phyloP scores from a whole-genome alignment of 345 rosid species.

The Garcia nutans region DNA sequence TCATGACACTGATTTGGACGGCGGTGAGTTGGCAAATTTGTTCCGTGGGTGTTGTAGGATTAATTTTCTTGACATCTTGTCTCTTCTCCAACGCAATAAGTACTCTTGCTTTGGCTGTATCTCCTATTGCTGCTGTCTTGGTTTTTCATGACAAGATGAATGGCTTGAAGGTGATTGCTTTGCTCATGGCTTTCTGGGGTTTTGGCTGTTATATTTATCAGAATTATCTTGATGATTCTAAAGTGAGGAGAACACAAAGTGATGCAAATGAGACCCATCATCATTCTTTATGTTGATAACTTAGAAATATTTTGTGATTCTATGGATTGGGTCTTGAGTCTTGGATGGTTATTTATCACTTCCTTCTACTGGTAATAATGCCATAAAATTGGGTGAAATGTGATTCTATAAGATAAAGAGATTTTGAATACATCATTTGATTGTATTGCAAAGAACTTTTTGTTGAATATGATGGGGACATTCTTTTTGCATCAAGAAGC shows the following conservation, averaged over 20 bases:
- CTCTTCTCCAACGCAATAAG: conserved; percentile 76
- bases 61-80: conserved; percentile 64
- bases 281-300: conserved; percentile 23
- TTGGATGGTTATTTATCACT: not conserved
- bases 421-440: not conserved
- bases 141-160: conserved; percentile 62
- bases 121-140: conserved; percentile 55
- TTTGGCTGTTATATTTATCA: conserved; percentile 58
- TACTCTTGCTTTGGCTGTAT: conserved; percentile 55
- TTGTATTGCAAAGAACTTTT: not conserved
- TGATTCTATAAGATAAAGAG: not conserved
- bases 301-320: not conserved
- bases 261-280: conserved; percentile 8
- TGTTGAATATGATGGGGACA: not conserved
- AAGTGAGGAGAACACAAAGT: conserved; percentile 37
- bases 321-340: not conserved
- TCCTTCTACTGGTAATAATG: not conserved
- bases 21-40: conserved; percentile 68
- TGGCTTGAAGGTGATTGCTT: conserved; percentile 58
- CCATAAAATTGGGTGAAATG: no score
- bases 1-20: conserved; percentile 51
- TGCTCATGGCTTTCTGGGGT: conserved; percentile 66
- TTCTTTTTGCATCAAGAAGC: not conserved
- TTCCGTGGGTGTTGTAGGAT: conserved; percentile 68
- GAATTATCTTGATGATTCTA: conserved; percentile 52